phyloP scores from a whole-genome alignment of 2,329 filamentous ascomycete species.

The Microdochium paspali region DNA sequence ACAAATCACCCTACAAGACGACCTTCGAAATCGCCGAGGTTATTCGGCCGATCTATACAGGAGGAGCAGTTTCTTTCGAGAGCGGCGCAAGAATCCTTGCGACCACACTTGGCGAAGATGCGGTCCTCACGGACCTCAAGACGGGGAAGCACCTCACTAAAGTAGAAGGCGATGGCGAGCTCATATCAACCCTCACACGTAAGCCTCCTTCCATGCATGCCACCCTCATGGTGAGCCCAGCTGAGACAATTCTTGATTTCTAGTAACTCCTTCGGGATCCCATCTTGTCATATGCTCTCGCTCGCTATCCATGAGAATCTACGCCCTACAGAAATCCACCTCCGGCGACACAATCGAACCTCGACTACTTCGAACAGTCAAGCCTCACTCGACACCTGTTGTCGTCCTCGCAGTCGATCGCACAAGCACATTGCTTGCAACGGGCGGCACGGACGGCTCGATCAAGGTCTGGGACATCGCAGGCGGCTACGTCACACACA shows the following conservation, averaged over 20 bases:
- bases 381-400: constrained; percentile 84
- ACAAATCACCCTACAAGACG: constrained; percentile 62
- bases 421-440: constrained; percentile 83
- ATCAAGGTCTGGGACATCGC: constrained; percentile 96
- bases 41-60: constrained; percentile 89
- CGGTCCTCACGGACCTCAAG: constrained; percentile 72
- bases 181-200: constrained; percentile 66
- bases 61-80: constrained; percentile 78
- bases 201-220: constrained; percentile 10
- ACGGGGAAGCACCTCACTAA: constrained; percentile 75
- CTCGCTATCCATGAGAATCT: constrained; percentile 93
- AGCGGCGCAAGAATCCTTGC: constrained; percentile 74
- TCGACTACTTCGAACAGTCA: constrained; percentile 68
- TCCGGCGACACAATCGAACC: constrained; percentile 50
- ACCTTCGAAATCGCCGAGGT: constrained; percentile 80
- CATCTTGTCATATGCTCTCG: constrained; percentile 88
- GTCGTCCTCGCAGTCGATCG: constrained; percentile 77
- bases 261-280: constrained; percentile 79
- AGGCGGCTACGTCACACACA: constrained; percentile 87
- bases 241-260: neutral
- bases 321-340: constrained; percentile 54
- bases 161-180: constrained; percentile 81
- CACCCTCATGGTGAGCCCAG: neutral
- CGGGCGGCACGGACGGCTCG: constrained; percentile 83
- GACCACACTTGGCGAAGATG: constrained; percentile 87